Evolutionary conservation across 169 alveolate genomes (phyloP).

Genomic region (Besnoitia besnoiti): DNA sequence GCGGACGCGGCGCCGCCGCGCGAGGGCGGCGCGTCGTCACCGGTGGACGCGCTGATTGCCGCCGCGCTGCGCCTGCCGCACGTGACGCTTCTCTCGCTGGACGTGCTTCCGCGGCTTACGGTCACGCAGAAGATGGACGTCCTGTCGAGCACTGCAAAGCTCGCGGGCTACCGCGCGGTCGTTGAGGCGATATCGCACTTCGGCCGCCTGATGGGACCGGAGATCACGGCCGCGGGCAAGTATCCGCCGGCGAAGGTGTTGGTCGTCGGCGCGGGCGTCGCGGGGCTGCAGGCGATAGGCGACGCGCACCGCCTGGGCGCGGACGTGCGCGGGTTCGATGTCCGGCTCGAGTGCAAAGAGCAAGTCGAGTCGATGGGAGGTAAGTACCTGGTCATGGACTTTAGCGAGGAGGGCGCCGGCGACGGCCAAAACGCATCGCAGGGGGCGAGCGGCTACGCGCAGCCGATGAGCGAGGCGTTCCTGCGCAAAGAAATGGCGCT

Average conservation of each 20-base stretch:
- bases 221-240: constrained; percentile 94
- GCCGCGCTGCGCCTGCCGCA: neutral
- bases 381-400: constrained; percentile 76
- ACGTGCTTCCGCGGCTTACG: constrained; percentile 89
- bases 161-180: constrained; percentile 94
- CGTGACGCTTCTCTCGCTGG: constrained; percentile 40
- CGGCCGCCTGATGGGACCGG: constrained; percentile 85
- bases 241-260: constrained; percentile 91
- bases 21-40: neutral
- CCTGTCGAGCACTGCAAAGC: constrained; percentile 89
- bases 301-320: constrained; percentile 91
- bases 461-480: constrained; percentile 75
- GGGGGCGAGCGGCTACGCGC: constrained; percentile 82
- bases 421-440: constrained; percentile 67
- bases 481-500: constrained; percentile 82
- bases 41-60: neutral
- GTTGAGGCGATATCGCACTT: constrained; percentile 89
- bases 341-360: constrained; percentile 84
- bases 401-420: constrained; percentile 82
- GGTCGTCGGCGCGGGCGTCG: constrained; percentile 96
- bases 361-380: constrained; percentile 87
- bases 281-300: constrained; percentile 93
- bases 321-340: constrained; percentile 87
- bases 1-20: neutral
- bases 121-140: constrained; percentile 92